Percentiles rank a stretch among this genome's conserved stretches.
Conservation (phyloP, 2,329 filamentous ascomycete species). For the Ceratocystis eucalypticola region DNA sequence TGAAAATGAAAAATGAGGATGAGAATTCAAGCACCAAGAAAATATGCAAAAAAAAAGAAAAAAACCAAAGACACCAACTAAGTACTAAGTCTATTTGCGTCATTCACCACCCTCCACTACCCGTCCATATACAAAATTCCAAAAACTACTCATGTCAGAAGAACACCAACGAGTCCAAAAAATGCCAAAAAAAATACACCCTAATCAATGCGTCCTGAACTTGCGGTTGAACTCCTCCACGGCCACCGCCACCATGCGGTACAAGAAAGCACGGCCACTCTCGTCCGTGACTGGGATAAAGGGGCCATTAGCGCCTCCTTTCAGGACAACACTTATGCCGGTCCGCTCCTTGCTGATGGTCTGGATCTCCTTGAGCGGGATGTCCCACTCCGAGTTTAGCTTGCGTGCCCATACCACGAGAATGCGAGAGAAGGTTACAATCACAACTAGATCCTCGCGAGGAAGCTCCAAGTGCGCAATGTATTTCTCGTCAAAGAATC, state of each 20-base stretch:
- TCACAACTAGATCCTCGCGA: slow-evolving; percentile 73
- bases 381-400: slow-evolving; percentile 86
- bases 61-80: too few species aligned
- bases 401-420: slow-evolving; percentile 80
- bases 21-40: too few species aligned
- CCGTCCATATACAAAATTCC: too few species aligned
- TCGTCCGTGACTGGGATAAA: slow-evolving; percentile 93
- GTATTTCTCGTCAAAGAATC: slow-evolving; percentile 95
- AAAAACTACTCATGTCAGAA: too few species aligned
- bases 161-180: too few species aligned
- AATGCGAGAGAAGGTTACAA: slow-evolving; percentile 79
- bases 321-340: slow-evolving; percentile 74
- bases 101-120: too few species aligned
- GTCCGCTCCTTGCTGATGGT: slow-evolving; percentile 95
- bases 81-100: too few species aligned
- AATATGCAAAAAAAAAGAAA: too few species aligned
- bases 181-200: background rate
- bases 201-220: slow-evolving; percentile 30
- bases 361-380: slow-evolving; percentile 87
- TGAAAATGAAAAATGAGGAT: too few species aligned
- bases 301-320: slow-evolving; percentile 83
- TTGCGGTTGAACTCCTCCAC: slow-evolving; percentile 55
- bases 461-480: slow-evolving; percentile 91
- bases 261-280: slow-evolving; percentile 50
- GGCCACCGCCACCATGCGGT: slow-evolving; percentile 51